Evolutionary conservation across 768 basidiomycete genomes (phyloP), one percentile per base, ranked within the genome.

Genomic region (Boletus fagicola): DNA sequence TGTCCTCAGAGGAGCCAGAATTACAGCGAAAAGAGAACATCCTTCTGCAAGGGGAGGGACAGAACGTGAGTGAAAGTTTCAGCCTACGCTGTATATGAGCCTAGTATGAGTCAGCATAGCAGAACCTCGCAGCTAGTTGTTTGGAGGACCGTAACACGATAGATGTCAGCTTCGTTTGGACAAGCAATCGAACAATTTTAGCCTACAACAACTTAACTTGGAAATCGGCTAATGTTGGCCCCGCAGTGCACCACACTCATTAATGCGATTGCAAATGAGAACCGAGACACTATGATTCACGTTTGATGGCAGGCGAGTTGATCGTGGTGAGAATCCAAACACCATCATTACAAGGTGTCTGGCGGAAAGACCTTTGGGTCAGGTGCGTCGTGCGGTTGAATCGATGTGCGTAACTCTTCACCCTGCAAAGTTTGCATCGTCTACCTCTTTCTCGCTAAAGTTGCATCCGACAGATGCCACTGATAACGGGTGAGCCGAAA

Each of bases 401-500:
- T 26, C 35, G n/a, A 42, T 42, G 33, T 28, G 15, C 20, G 10
- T 35, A 50, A 38, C 13, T 12, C 4, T 22, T 49, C 22, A 46
- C 18, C 50, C 22, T n/a, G 31, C 16, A n/a, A 59, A 40, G 20
- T 52, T 51, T 43, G 48, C 62, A 49, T 30, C 31, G 5, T 49
- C 16, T 16, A 50, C 50, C 53, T 10, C 20, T 48, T 22, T 40
- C 7, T 36, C 22, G 4, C 26, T 38, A 24, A n/a, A 26, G 43
- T 28, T 4, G n/a, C 30, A n/a, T 12, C 9, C 3, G 20, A 39
- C 4, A 42, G 26, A 18, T 30, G 30, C 30, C 30, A 30, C 30
- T 30, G 9, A 30, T 30, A 30, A 30, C 30, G 30, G 30, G 3
- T 9, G 30, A 2, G 30, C 30, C 30, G 30, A 30, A 30, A 30